Conservation (phyloP, 495 filamentous ascomycete genomes). For the Penicillium goetzii region DNA sequence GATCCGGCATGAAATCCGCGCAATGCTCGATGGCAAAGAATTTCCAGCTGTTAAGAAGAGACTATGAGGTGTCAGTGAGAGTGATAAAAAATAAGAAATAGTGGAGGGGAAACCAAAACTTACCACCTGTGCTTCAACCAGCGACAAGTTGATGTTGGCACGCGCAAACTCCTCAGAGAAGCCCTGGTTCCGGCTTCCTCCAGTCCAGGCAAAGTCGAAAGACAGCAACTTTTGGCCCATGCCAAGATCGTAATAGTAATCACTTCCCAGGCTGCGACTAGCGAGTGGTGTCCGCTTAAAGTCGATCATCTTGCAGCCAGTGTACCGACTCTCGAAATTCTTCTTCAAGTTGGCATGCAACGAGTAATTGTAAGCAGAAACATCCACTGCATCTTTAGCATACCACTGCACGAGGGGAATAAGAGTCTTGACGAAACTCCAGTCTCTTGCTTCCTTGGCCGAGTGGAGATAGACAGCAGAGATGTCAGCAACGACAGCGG, state of each 20-base stretch:
- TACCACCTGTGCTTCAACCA: slow-evolving; percentile 90
- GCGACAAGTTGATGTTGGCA: slow-evolving; percentile 86
- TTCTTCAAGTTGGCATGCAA: slow-evolving; percentile 80
- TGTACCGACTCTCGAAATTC: slow-evolving; percentile 80
- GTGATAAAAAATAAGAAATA: slow-evolving; percentile 31
- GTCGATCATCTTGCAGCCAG: slow-evolving; percentile 66
- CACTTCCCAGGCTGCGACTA: slow-evolving; percentile 62
- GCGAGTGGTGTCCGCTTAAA: slow-evolving; percentile 76
- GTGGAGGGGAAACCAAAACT: slow-evolving; percentile 37
- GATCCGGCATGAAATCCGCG: slow-evolving; percentile 62
- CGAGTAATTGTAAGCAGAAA: slow-evolving; percentile 79
- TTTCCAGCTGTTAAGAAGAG: slow-evolving; percentile 86
- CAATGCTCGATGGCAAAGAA: slow-evolving; percentile 84
- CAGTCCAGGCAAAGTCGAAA: slow-evolving; percentile 76
- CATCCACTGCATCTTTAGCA: slow-evolving; percentile 69
- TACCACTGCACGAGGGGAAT: slow-evolving; percentile 77
- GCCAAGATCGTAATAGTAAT: slow-evolving; percentile 81
- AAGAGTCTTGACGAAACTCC: slow-evolving; percentile 66
- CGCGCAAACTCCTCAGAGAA: slow-evolving; percentile 78
- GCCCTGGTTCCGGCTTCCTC: slow-evolving; percentile 61
- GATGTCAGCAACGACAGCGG: slow-evolving; percentile 81
- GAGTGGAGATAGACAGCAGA: slow-evolving; percentile 91
- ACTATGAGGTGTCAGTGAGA: slow-evolving; percentile 42
- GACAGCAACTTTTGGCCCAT: slow-evolving; percentile 73
- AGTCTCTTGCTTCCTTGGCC: slow-evolving; percentile 70